Base-by-base conservation (phyloP, 371 early-diverging fungal genomes). In the Rhizopus microsporus region DNA sequence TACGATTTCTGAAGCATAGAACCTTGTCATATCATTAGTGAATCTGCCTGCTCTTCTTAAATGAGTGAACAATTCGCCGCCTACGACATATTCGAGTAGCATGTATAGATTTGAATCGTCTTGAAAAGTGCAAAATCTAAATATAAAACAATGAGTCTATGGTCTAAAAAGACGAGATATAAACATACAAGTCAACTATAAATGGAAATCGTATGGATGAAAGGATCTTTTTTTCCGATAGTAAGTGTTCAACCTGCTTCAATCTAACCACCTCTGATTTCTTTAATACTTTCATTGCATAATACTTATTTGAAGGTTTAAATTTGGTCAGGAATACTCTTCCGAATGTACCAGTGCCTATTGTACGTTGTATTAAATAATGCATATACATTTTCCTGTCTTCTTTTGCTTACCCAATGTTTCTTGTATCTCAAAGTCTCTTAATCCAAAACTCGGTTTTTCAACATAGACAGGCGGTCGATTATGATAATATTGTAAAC, bases 341-440 rank as follows among this genome's bases (percentile, higher is more conserved):
- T 12, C 96, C 96, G 78, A 95, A 96, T 16, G 95, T 94, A 17
- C 97, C 96, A 8, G 95, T 97, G 23, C 96, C 98, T 89, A 56
- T 38, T 40, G 37, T 39, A 38, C 39, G 7, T 51, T 50, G n/a
- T 50, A 15, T 47, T 47, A 29, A 29, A 5, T 30, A 30, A 7
- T 5, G 32, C 30, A n/a, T 8, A 32, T 17, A 37, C 29, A 33
- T 42, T 43, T 40, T 38, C 31, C 5, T 15, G 30, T 29, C 37
- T 23, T 16, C 17, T 35, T 29, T 40, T 46, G 38, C 23, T 53
- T 67, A 68, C 73, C 73, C 17, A 78, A 50, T 7, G 76, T 78
- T 53, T 78, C 79, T 51, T 72, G 62, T 31, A 78, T 32, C 46
- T 78, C 74, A 61, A 78, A 71, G 58, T 78, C 76, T 29, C 67